A percentile compares a stretch with the other conserved stretches of the same genome.
These are phyloP conservation scores for Lactarius evosmus DNA, from an alignment of 768 basidiomycete genomes.

Conservation along the genomic window DNA sequence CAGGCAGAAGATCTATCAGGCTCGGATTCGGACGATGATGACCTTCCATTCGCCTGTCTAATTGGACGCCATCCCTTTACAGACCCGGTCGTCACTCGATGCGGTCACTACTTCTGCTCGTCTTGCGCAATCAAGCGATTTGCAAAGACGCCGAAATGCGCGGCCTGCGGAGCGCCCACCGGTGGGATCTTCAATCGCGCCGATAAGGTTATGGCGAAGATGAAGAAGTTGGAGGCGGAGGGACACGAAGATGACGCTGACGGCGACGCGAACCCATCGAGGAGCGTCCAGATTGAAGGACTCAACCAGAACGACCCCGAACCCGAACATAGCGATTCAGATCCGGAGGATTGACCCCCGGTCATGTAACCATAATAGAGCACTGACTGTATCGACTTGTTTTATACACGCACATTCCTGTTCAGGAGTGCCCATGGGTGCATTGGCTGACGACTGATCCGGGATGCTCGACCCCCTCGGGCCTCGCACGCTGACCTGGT, in stretches of 20 bases:
- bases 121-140: slow-evolving; percentile 94
- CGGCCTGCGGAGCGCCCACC: slow-evolving; percentile 90
- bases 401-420: slow-evolving; percentile 14
- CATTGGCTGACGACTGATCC: slow-evolving; percentile 17
- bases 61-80: slow-evolving; percentile 94
- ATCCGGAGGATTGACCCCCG: slow-evolving; percentile 22
- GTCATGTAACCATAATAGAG: slow-evolving; percentile 15
- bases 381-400: slow-evolving; percentile 12
- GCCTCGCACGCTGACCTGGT: background rate
- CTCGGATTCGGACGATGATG: slow-evolving; percentile 74
- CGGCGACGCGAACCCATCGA: slow-evolving; percentile 38
- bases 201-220: slow-evolving; percentile 86
- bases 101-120: slow-evolving; percentile 95
- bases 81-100: slow-evolving; percentile 93
- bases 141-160: slow-evolving; percentile 90
- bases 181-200: slow-evolving; percentile 96
- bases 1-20: slow-evolving; percentile 55
- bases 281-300: slow-evolving; percentile 32
- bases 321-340: slow-evolving; percentile 39
- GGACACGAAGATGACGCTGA: slow-evolving; percentile 50
- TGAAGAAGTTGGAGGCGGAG: slow-evolving; percentile 67
- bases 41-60: slow-evolving; percentile 97
- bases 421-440: slow-evolving; percentile 6
- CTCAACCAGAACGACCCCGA: slow-evolving; percentile 35
- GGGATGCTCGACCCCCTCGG: slow-evolving; percentile 5